A percentile compares a stretch with the other conserved stretches of the same genome.
Evolutionary conservation across 78 protist species (phyloP).

Genomic region (Dictyostelium brefeldianum): DNA sequence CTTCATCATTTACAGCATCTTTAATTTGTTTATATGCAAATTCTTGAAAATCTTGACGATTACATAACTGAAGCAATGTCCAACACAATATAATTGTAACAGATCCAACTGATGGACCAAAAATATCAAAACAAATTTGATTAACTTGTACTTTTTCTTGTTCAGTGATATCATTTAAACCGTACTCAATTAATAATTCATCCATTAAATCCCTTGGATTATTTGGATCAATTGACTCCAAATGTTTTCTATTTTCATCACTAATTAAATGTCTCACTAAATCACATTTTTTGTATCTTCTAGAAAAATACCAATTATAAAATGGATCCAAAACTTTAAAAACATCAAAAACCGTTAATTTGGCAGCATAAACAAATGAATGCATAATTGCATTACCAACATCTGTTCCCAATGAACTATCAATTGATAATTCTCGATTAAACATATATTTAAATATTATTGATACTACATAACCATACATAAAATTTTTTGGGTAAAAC

Average conservation of each 20-base stretch:
- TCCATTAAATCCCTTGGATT: slow-evolving; percentile 29
- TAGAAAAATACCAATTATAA: background rate
- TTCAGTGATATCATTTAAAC: background rate
- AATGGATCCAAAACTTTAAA: slow-evolving; percentile 36
- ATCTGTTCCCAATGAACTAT: background rate
- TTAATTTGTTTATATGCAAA: slow-evolving; percentile 1
- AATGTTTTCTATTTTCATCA: background rate
- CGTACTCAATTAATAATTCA: background rate
- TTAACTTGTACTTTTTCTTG: background rate
- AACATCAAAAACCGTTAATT: background rate
- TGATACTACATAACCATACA: background rate
- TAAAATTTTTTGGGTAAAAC: background rate
- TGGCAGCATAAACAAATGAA: background rate
- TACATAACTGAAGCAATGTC: background rate
- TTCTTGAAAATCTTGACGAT: slow-evolving; percentile 22
- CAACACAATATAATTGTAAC: background rate
- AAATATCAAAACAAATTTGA: background rate
- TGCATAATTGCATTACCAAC: background rate
- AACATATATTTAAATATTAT: slow-evolving; percentile 20
- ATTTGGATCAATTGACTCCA: background rate
- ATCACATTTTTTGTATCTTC: background rate
- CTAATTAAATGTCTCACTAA: background rate
- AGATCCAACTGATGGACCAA: background rate
- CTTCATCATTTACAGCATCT: no score
- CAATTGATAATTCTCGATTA: slow-evolving; percentile 7